Base-by-base conservation (phyloP, 495 filamentous ascomycete genomes). In the Daldinia caldariorum region DNA sequence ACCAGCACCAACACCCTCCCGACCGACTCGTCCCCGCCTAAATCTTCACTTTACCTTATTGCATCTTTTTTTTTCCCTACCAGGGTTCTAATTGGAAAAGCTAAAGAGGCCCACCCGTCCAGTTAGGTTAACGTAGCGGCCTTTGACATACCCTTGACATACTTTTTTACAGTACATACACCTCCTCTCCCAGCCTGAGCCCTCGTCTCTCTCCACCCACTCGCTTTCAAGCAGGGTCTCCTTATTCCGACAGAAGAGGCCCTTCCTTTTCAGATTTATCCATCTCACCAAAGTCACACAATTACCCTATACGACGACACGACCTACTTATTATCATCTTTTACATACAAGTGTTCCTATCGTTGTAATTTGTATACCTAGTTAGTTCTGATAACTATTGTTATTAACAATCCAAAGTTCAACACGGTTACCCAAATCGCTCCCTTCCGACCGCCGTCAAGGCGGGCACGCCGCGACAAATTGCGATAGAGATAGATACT, bases 201-300 rank as follows among this genome's bases (percentile, higher is more conserved):
- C 69, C 64, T 68, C 70, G 65, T 39, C 70, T 72, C 70, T 72
- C 70, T 72, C 70, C 70, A 72, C 70, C 65, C 61, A 66, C 70
- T 72, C 70, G 65, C 70, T 69, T 72, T 68, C 70, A 72, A 68
- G 70, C 70, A 72, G 65, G 65, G 65, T 72, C 70, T 72, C 70
- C 70, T 72, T 65, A 72, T 58, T 61, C 65, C 20, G 65, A 72
- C 70, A 67, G 56, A 54, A 65, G 50, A 66, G 58, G 22, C 32
- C 32, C 62, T 64, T 47, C 58, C 51, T 49, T 58, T 41, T 47
- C 45, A 67, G 61, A 62, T 55, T 61, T 59, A 60, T 54, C 53
- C 49, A 59, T 57, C 51, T 58, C 61, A 47, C 61, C 49, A 32
- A 64, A 57, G 39, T 67, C 55, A 58, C 55, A 58, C 50, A 61